Evolutionary conservation across 805 yeast species (phyloP).

Genomic region (Yamadazyma olivae): DNA sequence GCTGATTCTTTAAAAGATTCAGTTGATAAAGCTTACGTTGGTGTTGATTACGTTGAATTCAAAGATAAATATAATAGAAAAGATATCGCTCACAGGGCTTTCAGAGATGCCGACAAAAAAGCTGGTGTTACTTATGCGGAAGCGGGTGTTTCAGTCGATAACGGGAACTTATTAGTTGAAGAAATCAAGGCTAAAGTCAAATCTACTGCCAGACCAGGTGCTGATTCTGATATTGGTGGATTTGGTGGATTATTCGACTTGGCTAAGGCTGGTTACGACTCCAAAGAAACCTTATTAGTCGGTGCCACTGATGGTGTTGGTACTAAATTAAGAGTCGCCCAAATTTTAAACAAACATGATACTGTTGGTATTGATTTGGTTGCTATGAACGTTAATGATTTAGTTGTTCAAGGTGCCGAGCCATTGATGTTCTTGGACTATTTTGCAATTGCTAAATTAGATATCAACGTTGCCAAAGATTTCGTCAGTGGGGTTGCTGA

Average conservation of each 20-base stretch:
- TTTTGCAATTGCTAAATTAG: conserved; percentile 92
- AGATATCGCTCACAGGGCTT: conserved; percentile 96
- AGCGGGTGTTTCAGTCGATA: conserved; percentile 97
- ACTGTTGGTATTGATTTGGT: conserved; percentile 99
- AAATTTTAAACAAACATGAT: conserved; percentile 79
- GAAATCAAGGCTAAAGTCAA: conserved; percentile 86
- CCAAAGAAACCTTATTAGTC: conserved; percentile 77
- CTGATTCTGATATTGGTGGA: conserved; percentile 98
- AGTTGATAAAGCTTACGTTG: conserved; percentile 80
- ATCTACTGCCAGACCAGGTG: conserved; percentile 92
- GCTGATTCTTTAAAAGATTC: conserved; percentile 75
- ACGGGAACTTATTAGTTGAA: conserved; percentile 88
- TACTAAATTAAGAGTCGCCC: conserved; percentile 93
- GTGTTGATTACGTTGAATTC: conserved; percentile 75
- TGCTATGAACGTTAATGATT: conserved; percentile 98
- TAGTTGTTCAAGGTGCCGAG: conserved; percentile 98
- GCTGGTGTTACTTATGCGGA: conserved; percentile 78
- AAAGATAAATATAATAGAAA: conserved; percentile 76
- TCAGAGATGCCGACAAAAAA: conserved; percentile 47
- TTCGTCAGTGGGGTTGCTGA: conserved; percentile 95
- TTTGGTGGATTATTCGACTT: conserved; percentile 97
- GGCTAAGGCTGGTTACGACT: conserved; percentile 80
- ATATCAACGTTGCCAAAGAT: conserved; percentile 75
- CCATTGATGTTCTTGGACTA: conserved; percentile 94
- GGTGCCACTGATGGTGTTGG: conserved; percentile 99